Evolutionary conservation across 1,139 yeast species (phyloP).

Genomic region (Protomyces macrosporus): DNA sequence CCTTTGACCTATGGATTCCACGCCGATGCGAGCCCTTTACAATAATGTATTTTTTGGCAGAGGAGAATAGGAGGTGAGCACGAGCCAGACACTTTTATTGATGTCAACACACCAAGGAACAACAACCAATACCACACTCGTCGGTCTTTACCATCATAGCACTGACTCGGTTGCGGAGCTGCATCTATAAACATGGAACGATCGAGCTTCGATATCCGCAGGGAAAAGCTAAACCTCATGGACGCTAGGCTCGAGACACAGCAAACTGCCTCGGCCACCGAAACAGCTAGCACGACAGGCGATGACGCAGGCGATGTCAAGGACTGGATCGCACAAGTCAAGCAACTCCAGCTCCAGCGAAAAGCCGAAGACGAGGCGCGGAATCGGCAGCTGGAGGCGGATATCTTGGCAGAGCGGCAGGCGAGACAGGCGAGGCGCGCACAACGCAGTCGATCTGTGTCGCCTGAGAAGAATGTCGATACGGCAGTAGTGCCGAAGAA

Average conservation of each 20-base stretch:
- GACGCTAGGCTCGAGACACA: background rate
- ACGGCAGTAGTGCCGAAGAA: background rate
- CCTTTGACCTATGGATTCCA: no score
- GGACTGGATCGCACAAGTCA: constrained; percentile 16
- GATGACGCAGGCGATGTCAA: constrained; percentile 11
- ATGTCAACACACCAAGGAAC: no score
- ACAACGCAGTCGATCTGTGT: constrained; percentile 9
- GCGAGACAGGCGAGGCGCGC: constrained; percentile 21
- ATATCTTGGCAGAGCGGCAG: constrained; percentile 12
- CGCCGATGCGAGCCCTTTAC: no score
- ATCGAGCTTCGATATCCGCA: constrained; percentile 9
- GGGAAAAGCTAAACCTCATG: constrained; percentile 1
- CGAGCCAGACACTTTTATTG: no score
- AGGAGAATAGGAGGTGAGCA: no score
- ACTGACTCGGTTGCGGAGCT: background rate
- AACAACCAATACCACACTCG: background rate
- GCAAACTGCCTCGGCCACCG: background rate
- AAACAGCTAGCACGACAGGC: background rate
- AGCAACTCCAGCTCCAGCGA: constrained; percentile 6
- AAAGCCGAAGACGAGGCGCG: constrained; percentile 21
- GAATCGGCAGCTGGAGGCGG: constrained; percentile 14
- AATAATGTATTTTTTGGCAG: no score
- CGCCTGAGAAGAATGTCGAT: constrained; percentile 3
- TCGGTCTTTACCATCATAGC: background rate
- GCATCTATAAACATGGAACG: background rate